Evolutionary conservation across 345 rosid genomes (phyloP).

Genomic region (Theobroma cacao): DNA sequence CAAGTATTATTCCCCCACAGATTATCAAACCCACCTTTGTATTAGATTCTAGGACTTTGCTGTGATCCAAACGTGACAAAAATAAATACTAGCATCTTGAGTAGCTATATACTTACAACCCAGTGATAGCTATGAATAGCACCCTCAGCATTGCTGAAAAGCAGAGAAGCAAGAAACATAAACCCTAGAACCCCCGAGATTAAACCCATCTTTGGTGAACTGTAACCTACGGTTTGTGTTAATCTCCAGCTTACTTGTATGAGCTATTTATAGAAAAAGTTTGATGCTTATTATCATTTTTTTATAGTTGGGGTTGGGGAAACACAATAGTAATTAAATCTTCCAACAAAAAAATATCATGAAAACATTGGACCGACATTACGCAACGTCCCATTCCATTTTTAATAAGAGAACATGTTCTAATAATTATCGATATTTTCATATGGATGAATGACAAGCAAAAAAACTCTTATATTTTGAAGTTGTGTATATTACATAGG

Average conservation of each 20-base stretch:
- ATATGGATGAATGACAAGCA: not conserved
- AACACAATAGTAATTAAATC: not conserved
- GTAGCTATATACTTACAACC: not conserved
- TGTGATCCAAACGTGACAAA: not conserved
- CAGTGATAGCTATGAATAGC: not conserved
- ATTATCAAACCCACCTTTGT: not conserved
- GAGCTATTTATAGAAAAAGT: not conserved
- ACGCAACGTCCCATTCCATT: not conserved
- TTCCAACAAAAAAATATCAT: not conserved
- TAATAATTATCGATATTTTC: not conserved
- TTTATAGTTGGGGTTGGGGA: not conserved
- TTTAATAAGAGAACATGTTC: too few species aligned
- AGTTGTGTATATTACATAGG: too few species aligned
- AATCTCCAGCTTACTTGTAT: not conserved
- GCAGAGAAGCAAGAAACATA: not conserved
- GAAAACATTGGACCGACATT: not conserved
- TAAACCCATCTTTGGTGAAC: not conserved
- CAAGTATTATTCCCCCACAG: not conserved
- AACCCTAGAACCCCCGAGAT: not conserved
- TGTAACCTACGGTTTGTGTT: not conserved
- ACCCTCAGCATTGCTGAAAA: not conserved
- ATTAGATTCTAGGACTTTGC: not conserved
- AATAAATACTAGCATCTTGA: too few species aligned
- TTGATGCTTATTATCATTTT: not conserved
- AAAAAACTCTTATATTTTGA: too few species aligned